Evolutionary conservation across 352 stramenopile genomes (phyloP).

Genomic region (Phytophthora boehmeriae): DNA sequence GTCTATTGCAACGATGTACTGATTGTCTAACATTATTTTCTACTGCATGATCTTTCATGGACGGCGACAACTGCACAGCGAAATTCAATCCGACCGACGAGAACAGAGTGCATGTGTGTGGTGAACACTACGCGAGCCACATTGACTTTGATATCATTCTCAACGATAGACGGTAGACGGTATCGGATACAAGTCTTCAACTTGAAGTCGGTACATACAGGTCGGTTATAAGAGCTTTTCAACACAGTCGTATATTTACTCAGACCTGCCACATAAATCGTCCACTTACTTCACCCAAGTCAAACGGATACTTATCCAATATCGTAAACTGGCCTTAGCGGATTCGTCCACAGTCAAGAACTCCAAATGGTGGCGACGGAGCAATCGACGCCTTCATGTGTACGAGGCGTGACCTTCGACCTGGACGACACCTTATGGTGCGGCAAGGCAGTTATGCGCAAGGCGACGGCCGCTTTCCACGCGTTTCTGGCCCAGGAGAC

Average conservation of each 20-base stretch:
- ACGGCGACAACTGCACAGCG: no score
- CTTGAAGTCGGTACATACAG: no score
- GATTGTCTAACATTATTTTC: no score
- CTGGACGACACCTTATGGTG: conserved; percentile 84
- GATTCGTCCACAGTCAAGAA: neutral
- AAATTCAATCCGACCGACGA: conserved; percentile 90
- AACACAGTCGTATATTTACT: no score
- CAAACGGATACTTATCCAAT: no score
- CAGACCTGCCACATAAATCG: no score
- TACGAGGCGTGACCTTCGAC: conserved; percentile 75
- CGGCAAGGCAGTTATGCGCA: conserved; percentile 51
- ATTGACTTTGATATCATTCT: conserved; percentile 85
- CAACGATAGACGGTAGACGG: conserved; percentile 32
- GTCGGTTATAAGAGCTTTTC: no score
- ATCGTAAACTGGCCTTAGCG: no score
- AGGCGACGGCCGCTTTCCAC: conserved; percentile 59
- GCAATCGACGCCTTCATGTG: conserved; percentile 5
- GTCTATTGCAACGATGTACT: no score
- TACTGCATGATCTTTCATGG: no score
- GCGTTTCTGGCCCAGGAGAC: conserved; percentile 36
- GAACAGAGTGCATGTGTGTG: conserved; percentile 78
- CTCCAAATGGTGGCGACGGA: conserved; percentile 3
- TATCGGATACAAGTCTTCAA: no score
- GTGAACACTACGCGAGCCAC: conserved; percentile 84
- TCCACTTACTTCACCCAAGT: no score